A percentile compares a stretch with the other conserved stretches of the same genome.
These are phyloP conservation scores for Dothideomycetidae sp. DNA, from an alignment of 2,329 filamentous ascomycete species.

Conservation along the genomic window DNA sequence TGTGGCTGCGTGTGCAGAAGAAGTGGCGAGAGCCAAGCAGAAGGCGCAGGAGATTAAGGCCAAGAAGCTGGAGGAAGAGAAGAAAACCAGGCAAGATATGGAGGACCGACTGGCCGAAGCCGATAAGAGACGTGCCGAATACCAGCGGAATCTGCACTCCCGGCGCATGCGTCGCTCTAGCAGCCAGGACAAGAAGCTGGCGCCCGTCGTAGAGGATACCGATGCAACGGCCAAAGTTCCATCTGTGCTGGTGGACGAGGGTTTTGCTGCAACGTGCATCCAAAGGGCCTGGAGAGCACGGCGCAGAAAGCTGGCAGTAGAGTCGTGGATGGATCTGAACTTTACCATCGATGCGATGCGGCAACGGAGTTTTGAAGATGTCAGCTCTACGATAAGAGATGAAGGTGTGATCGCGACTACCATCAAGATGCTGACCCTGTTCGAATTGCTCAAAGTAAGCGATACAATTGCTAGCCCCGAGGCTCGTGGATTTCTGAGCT, in stretches of 20 bases:
- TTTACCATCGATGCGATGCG: conserved; percentile 57
- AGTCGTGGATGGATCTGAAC: conserved; percentile 50
- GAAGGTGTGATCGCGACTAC: conserved; percentile 52
- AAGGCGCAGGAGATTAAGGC: conserved; percentile 72
- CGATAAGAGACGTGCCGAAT: conserved; percentile 49
- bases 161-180: conserved; percentile 26
- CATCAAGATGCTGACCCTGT: conserved; percentile 52
- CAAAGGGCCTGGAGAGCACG: conserved; percentile 56
- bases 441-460: conserved; percentile 43
- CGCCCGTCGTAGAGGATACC: conserved; percentile 36
- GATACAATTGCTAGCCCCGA: conserved; percentile 53
- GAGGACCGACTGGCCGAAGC: conserved; percentile 68
- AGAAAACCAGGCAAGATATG: conserved; percentile 57
- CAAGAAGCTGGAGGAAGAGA: conserved; percentile 60
- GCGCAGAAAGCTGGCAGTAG: conserved; percentile 44
- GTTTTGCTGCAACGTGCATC: conserved; percentile 50
- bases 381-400: conserved; percentile 52
- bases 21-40: conserved; percentile 68
- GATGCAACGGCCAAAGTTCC: conserved; percentile 33
- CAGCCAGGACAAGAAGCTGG: conserved; percentile 36
- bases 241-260: conserved; percentile 34
- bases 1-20: conserved; percentile 65
- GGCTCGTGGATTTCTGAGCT: conserved; percentile 63
- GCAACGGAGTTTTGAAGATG: conserved; percentile 58
- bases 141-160: conserved; percentile 36